Base-by-base conservation (phyloP, 176 grass and related monocot genomes). In the Chrysopogon serrulatus region DNA sequence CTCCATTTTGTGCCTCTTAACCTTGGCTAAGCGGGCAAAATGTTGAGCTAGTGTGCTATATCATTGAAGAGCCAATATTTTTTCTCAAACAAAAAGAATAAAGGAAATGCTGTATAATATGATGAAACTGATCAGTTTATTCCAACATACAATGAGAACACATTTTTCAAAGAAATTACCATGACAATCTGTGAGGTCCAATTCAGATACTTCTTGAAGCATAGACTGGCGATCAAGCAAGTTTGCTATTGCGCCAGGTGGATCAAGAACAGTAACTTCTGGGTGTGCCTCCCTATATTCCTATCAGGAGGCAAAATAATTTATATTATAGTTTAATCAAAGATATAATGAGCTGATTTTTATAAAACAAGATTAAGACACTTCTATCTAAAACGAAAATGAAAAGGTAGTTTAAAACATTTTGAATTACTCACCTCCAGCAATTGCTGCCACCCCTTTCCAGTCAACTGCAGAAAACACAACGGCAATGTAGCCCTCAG, bases 221-320 rank as follows among this genome's bases (percentile, higher is more conserved):
- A 98, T 95, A 18, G 96, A 98, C 67, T 98, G 89, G 30, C 96
- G 93, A 83, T 98, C 93, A 2, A 90, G 84, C 59, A 98, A 79
- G 71, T 92, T 89, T 87, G 90, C 91, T 90, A 98, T 98, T 44
- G 96, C 96, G 77, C 86, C 86, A 60, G 96, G 96, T 65, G 96
- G 93, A 68, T 98, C 96, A 74, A 99, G 93, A 64, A 99, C 87
- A 74, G 96, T 99, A 57, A 99, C 96, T 86, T 99, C 96, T 73
- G 96, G 93, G 73, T 99, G 96, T 69, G 81, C 82, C 74, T 92
- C 89, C 41, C 82, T 63, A 85, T 92, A 99, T 83, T 92, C 93
- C 96, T 99, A 84, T 56, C 43, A 65, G 44, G 4, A 74, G 40
- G 75, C 68, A 86, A 57, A 31, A 17, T 30, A 47, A 10, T 74